Conservation (phyloP, 306 rosid genomes). For the Cicer judaicum region DNA sequence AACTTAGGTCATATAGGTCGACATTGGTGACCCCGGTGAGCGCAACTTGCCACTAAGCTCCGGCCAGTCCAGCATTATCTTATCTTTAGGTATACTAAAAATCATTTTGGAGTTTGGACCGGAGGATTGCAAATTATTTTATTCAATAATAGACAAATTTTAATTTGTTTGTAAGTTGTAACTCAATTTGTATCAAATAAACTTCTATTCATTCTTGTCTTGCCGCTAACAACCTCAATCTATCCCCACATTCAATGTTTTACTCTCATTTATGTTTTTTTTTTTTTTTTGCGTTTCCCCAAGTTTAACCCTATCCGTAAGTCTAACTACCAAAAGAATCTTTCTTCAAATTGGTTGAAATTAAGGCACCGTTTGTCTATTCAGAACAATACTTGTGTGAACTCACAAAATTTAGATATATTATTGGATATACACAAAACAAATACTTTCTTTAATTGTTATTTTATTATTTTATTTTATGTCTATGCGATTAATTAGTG, state of each 20-base stretch:
- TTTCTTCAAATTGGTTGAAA: too few relatives aligned
- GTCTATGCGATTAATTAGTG: too few relatives aligned
- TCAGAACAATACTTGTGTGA: too few relatives aligned
- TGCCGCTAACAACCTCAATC: neutral
- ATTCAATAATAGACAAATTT: neutral
- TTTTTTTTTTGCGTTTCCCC: slow-evolving; percentile 2
- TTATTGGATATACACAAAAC: too few relatives aligned
- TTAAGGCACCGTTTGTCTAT: too few relatives aligned
- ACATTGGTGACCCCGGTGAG: neutral
- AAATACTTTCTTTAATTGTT: too few relatives aligned
- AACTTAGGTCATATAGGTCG: neutral
- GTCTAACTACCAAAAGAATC: too few relatives aligned
- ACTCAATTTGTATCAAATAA: too few relatives aligned
- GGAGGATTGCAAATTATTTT: neutral
- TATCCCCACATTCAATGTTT: neutral
- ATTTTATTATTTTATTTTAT: too few relatives aligned
- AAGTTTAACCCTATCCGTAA: neutral
- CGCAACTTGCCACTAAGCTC: neutral
- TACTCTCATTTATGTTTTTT: neutral
- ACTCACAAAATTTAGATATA: too few relatives aligned
- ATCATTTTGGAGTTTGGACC: neutral
- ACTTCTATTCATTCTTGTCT: neutral
- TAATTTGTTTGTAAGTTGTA: neutral
- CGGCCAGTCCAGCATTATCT: neutral
- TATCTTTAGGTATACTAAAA: neutral